Conservation (phyloP, 257 asterid genomes). For the Orobanche coerulescens region DNA sequence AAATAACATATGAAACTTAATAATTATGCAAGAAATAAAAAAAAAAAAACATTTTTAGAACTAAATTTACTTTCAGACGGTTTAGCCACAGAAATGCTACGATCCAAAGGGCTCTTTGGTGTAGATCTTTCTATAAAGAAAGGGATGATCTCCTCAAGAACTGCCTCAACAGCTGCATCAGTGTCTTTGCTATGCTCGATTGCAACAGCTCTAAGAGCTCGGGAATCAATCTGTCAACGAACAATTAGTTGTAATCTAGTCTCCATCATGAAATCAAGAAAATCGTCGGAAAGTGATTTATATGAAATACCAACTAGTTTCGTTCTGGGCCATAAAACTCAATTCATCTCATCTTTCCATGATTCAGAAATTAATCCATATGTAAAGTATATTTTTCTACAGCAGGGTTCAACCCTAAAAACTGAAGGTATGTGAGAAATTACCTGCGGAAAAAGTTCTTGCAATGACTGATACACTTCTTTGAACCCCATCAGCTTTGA, state of each 20-base stretch:
- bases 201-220: conserved; percentile 76
- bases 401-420: too few relatives aligned
- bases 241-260: not conserved
- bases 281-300: not conserved
- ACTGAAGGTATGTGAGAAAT: not conserved
- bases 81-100: conserved; percentile 13
- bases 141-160: conserved; percentile 66
- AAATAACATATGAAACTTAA: conserved; percentile 4
- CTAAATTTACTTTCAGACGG: conserved; percentile 32
- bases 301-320: not conserved
- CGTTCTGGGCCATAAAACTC: not conserved
- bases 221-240: conserved; percentile 55
- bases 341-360: not conserved
- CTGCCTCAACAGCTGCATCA: conserved; percentile 58
- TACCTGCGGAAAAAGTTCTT: conserved; percentile 44
- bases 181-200: conserved; percentile 66
- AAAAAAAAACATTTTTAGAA: not conserved
- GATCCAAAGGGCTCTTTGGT: conserved; percentile 25
- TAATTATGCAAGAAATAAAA: not conserved
- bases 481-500: conserved; percentile 29
- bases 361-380: not conserved
- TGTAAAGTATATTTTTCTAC: not conserved
- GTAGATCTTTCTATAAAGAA: conserved; percentile 33
- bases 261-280: not conserved
- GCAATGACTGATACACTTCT: conserved; percentile 26